A percentile compares a stretch with the other conserved stretches of the same genome.
Evolutionary conservation across 495 filamentous ascomycete species (phyloP).

Genomic region (Penicillium paradoxum): DNA sequence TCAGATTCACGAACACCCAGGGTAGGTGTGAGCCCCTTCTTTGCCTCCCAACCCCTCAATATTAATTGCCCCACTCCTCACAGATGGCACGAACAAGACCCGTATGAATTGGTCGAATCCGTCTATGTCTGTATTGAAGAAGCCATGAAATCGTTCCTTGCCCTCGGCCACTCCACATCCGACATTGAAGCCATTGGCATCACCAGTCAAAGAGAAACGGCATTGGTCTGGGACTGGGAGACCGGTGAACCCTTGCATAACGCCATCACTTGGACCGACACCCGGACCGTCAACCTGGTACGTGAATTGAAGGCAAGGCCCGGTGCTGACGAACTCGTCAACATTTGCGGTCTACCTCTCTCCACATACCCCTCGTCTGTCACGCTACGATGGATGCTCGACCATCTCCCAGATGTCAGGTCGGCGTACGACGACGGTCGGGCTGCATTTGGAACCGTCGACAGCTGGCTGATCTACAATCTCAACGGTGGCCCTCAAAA

Average conservation of each 20-base stretch:
- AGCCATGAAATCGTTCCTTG: conserved; percentile 67
- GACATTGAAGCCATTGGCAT: conserved; percentile 86
- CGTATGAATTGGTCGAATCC: conserved; percentile 69
- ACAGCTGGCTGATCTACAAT: conserved; percentile 87
- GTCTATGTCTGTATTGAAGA: conserved; percentile 82
- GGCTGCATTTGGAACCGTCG: conserved; percentile 88
- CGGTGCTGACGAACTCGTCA: conserved; percentile 63
- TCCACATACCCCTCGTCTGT: conserved; percentile 93
- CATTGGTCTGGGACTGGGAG: conserved; percentile 80
- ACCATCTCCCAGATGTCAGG: conserved; percentile 65
- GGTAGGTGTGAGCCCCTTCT: conserved; percentile 54
- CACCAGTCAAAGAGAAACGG: conserved; percentile 93
- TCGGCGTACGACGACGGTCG: conserved; percentile 75
- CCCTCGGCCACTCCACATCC: conserved; percentile 61
- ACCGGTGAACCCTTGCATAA: conserved; percentile 85
- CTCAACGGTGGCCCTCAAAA: conserved; percentile 77
- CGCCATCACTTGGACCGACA: conserved; percentile 93
- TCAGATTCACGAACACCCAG: conserved; percentile 82
- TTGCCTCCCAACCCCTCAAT: neutral
- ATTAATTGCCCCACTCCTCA: conserved; percentile 3
- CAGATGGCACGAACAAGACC: conserved; percentile 96
- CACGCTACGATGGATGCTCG: conserved; percentile 81
- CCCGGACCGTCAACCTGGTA: conserved; percentile 72
- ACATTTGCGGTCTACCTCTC: conserved; percentile 80
- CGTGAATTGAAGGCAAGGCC: conserved; percentile 67